These are phyloP conservation scores for Monosporascus cannonballus DNA, from an alignment of 2,329 filamentous ascomycete species.

Conservation along the genomic window DNA sequence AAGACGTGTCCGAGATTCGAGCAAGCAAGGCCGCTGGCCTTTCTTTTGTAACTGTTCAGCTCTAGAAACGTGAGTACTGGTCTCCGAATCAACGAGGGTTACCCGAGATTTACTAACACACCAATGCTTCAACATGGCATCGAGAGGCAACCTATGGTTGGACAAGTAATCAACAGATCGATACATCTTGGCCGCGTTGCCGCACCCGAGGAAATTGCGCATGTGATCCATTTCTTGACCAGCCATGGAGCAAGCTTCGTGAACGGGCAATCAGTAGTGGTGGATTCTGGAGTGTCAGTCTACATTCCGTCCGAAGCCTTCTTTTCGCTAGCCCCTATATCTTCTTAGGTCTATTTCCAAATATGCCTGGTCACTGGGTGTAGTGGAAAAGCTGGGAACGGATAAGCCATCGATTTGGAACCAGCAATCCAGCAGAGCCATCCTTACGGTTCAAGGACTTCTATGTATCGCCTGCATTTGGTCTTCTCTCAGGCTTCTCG, in stretches of 20 bases:
- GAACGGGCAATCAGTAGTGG: constrained; percentile 4
- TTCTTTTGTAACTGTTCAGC: constrained; percentile 1
- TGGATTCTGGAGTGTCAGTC: constrained; percentile 6
- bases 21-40: neutral
- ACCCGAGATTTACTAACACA: constrained; percentile 13
- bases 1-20: no score
- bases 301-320: no score
- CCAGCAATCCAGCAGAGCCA: no score
- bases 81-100: constrained; percentile 16
- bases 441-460: no score
- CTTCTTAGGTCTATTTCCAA: no score
- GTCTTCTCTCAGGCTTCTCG: no score
- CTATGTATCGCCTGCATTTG: no score
- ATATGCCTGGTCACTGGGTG: no score
- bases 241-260: constrained; percentile 4
- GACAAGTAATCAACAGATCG: constrained; percentile 4
- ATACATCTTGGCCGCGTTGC: constrained; percentile 8
- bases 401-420: no score
- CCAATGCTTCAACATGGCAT: constrained; percentile 8
- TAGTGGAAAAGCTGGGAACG: no score
- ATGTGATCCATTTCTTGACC: constrained; percentile 3
- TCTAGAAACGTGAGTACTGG: constrained; percentile 9
- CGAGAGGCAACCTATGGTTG: constrained; percentile 6
- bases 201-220: constrained; percentile 3
- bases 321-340: no score